Evolutionary conservation across 192 early-diverging fungal species (phyloP), one percentile per base, ranked within the genome.

Genomic region (Backusella morwellensis): DNA sequence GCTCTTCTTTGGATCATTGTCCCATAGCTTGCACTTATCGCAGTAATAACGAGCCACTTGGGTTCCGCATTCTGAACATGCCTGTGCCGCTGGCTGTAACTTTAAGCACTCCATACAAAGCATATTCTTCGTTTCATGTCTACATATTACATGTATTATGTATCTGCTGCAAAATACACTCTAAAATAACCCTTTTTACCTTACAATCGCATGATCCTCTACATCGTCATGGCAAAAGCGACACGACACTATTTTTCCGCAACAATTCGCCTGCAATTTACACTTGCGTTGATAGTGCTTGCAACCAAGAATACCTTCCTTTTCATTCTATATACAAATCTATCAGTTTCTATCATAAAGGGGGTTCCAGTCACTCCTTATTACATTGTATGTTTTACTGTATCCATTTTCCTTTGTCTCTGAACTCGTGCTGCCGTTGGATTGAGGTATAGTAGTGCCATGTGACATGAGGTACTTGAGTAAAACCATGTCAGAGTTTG

Each of bases 91-190:
- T 2, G 94, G 90, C 75, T 99, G 97, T 29, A 93, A 88, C 7
- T 88, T 88, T 38, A 80, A 68, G 82, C 97, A 99, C 75, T 92
- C 84, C 97, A 98, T 98, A 78, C 97, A 99, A 77, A 95, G 89
- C 96, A 99, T 98, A 70, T 83, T 89, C 68, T 90, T 89, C 0
- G 88, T 89, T 21, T 86, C 85, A 34, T 74, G 78, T 75, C 87
- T 86, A 35, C 11, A 40, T 40, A 40, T 11, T 40, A 40, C 38
- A 40, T 32, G 0, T 32, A 32, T 32, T 32, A 32, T 32, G 32
- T 32, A 32, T 32, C 32, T 40, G 38, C 3, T 12, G 38, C 38
- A 40, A 32, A 32, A 3, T 32, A 12, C 38, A 8, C 38, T 40
- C 38, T 11, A 40, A 40, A 40, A 14, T 50, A 63, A 7, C n/a